Base-by-base conservation (phyloP, 164 flowering plant species). In the Amborella trichopoda region DNA sequence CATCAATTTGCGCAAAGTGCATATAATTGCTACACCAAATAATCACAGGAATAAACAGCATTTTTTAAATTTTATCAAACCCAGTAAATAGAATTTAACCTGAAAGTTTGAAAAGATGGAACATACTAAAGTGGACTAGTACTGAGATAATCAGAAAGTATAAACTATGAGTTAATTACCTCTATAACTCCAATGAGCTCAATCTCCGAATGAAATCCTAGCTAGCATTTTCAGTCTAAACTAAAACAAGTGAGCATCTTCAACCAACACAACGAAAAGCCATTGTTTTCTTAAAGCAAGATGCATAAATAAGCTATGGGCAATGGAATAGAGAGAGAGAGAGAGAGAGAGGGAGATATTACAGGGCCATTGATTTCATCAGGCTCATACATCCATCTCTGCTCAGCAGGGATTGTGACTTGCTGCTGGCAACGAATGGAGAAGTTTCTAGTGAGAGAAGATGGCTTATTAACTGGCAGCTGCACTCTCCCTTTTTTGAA, bases 371-470 rank as follows among this genome's bases (percentile, higher is more conserved):
- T 30, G 40, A 55, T 48, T 17, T 48, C 53, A 13, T 25, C 28
- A 5, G 28, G 46, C 2, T 55, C 53, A 47, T 40, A 55, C 59
- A 55, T 48, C 59, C 59, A 55, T 26, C 44, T 33, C 47, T 55
- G 59, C 21, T 41, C 59, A 2, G 3, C 18, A 11, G 53, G 59
- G 28, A 48, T 30, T 4, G 32, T 25, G 4, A 50, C 19, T n/a
- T 24, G 24, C 46, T 23, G 24, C 24, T 42, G 46, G 46, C 46
- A 39, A 11, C 43, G 19, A 17, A 11, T n/a, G n/a, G n/a, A n/a
- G n/a, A n/a, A n/a, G n/a, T n/a, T n/a, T n/a, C n/a, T n/a, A n/a
- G n/a, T n/a, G n/a, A n/a, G n/a, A n/a, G n/a, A n/a, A n/a, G n/a
- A n/a, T n/a, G n/a, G n/a, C n/a, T n/a, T n/a, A n/a, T n/a, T n/a